A percentile compares a stretch with the other conserved stretches of the same genome.
phyloP scores from a whole-genome alignment of 306 rosid genomes.

The Trichosanthes truncata region DNA sequence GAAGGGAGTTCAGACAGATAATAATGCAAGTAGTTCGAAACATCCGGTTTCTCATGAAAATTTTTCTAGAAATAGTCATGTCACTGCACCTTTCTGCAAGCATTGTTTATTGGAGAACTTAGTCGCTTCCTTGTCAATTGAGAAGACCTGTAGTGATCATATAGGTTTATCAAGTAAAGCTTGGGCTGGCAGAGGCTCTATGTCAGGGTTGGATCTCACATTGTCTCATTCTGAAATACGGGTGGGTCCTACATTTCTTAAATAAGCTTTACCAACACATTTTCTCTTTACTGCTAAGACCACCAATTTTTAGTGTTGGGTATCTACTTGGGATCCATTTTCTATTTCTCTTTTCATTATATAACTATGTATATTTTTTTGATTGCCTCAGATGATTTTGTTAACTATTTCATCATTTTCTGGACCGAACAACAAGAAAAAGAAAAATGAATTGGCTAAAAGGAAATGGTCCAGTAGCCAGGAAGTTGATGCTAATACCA shows the following conservation, averaged over 20 bases:
- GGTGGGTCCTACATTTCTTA: constrained; percentile 31
- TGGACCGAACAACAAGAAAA: constrained; percentile 29
- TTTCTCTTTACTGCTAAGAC: background rate
- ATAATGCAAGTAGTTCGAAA: constrained; percentile 47
- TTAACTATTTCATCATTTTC: constrained; percentile 53
- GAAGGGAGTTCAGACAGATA: constrained; percentile 26
- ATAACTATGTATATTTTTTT: constrained; percentile 15
- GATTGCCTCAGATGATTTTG: constrained; percentile 45
- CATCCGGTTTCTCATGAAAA: constrained; percentile 21
- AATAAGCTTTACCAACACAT: background rate
- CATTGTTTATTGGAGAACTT: constrained; percentile 47
- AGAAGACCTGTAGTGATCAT: constrained; percentile 32
- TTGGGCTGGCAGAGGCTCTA: constrained; percentile 63
- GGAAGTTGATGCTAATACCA: constrained; percentile 26
- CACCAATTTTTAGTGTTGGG: background rate
- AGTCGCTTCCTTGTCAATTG: constrained; percentile 43
- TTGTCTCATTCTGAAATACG: constrained; percentile 63
- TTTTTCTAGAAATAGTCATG: constrained; percentile 4
- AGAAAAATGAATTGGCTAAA: constrained; percentile 19
- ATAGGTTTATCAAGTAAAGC: constrained; percentile 17
- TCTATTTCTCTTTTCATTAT: background rate
- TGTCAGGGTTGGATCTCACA: constrained; percentile 49
- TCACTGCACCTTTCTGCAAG: constrained; percentile 22
- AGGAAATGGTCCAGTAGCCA: constrained; percentile 27
- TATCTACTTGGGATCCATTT: background rate